Percentiles rank a stretch among this genome's conserved stretches.
Conservation (phyloP, 306 rosid species). For the Rosa lucieae region DNA sequence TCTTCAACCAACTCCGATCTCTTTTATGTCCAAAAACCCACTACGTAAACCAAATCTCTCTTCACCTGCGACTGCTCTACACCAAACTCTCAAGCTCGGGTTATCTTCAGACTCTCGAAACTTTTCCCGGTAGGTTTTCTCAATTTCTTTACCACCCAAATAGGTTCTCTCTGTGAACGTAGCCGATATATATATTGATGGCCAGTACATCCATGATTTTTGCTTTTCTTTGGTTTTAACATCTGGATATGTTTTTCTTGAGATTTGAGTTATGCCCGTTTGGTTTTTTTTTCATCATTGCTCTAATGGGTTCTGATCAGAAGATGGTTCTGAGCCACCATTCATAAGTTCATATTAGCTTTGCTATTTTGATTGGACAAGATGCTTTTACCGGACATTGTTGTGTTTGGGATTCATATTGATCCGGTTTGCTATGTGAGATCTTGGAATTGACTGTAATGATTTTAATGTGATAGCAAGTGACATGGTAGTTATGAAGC, state of each 20-base stretch:
- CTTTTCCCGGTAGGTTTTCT: not conserved
- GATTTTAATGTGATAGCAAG: constrained; percentile 4
- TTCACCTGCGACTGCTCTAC: not conserved
- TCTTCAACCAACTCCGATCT: constrained; percentile 12
- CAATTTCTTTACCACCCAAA: constrained; percentile 2
- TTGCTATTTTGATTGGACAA: not conserved
- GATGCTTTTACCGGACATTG: not conserved
- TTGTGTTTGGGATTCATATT: constrained; percentile 2
- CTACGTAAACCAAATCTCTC: constrained; percentile 5
- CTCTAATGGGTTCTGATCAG: not conserved
- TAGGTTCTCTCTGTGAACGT: constrained; percentile 8
- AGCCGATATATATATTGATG: not conserved
- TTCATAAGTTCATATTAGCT: constrained; percentile 8
- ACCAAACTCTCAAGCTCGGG: not conserved
- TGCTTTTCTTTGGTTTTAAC: constrained; percentile 10
- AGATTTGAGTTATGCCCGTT: constrained; percentile 39
- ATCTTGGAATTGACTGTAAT: not conserved
- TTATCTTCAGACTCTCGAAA: not conserved
- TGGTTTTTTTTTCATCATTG: constrained; percentile 19
- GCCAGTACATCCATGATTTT: constrained; percentile 1
- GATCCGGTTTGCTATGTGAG: not conserved
- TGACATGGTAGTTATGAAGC: constrained; percentile 24
- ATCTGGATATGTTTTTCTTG: constrained; percentile 32
- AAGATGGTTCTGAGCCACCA: constrained; percentile 9
- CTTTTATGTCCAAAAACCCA: constrained; percentile 1